Base-by-base conservation (phyloP, 192 early-diverging fungal species). In the Entomortierella lignicola region DNA sequence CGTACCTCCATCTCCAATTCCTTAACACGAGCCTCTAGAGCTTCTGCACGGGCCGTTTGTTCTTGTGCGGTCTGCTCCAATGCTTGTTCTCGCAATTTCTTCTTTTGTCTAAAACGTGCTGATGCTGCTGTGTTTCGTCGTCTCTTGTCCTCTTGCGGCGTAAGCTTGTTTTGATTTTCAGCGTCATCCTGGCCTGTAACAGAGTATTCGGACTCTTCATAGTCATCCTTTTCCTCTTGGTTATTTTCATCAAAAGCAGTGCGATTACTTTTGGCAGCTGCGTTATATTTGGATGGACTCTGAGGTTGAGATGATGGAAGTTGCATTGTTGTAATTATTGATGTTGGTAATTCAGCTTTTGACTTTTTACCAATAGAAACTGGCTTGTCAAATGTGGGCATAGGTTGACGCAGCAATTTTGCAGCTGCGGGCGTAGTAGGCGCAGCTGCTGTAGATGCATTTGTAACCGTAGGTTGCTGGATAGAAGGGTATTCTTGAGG, bases 61-160 rank as follows among this genome's bases (percentile, higher is more conserved):
- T 94, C 92, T 61, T 86, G 83, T 8, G 94, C 94, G 0, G 91
- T 92, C 27, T 88, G 85, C 82, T 96, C 92, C 67, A 99, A 82
- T 18, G 88, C 90, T 84, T 95, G 91, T 81, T 98, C 96, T 42
- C 93, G 89, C 81, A 91, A 67, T 88, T 98, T 98, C 84, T 98
- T 99, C 88, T 97, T 96, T 56, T 93, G 87, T 20, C 97, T 87
- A 90, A 99, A 99, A 13, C 97, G 87, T 21, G 96, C 96, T 17
- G 93, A 95, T 18, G 97, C 97, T 21, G 91, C 96, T 6, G 96
- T 99, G 87, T 99, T 99, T 48, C 96, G 91, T 30, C 90, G 84
- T 54, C 97, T 89, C 86, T 99, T 99, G 82, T 98, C 96, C 55
- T 91, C 92, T 61, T 92, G 88, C 20, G 86, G 88, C 3, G 81